Evolutionary conservation across 2,329 filamentous ascomycete species (phyloP).

Genomic region (Trichophyton mentagrophytes): DNA sequence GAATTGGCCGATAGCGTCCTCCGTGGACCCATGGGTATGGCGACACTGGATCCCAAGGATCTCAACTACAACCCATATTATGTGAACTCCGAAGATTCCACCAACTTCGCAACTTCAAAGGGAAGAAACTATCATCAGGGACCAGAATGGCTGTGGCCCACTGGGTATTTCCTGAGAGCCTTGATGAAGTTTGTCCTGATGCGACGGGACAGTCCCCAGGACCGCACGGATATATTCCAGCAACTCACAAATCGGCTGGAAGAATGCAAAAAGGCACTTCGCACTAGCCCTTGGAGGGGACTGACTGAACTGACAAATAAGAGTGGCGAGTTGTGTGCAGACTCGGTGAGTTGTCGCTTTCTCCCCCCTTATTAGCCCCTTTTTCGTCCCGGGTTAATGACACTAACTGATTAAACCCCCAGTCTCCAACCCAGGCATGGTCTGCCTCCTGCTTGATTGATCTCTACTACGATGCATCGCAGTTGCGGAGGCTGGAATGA

Average conservation of each 20-base stretch:
- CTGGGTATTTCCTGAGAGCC: slow-evolving; percentile 86
- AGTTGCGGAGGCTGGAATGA: slow-evolving; percentile 2
- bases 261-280: slow-evolving; percentile 75
- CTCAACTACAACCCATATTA: slow-evolving; percentile 92
- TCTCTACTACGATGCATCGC: slow-evolving; percentile 73
- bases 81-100: slow-evolving; percentile 84
- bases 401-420: slow-evolving; percentile 11
- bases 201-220: slow-evolving; percentile 50
- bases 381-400: background rate
- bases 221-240: slow-evolving; percentile 77
- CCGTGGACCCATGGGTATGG: slow-evolving; percentile 84
- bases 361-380: background rate
- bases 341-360: slow-evolving; percentile 56
- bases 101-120: slow-evolving; percentile 82
- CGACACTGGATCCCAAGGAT: slow-evolving; percentile 83
- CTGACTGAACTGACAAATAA: slow-evolving; percentile 89
- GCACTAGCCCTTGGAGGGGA: slow-evolving; percentile 73
- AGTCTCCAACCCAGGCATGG: slow-evolving; percentile 95
- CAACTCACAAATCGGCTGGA: slow-evolving; percentile 74
- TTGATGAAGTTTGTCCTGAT: slow-evolving; percentile 79
- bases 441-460: slow-evolving; percentile 90
- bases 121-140: slow-evolving; percentile 97
- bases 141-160: slow-evolving; percentile 96
- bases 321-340: slow-evolving; percentile 65
- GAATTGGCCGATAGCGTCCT: slow-evolving; percentile 67